Evolutionary conservation across 345 rosid species (phyloP).

Genomic region (Ceriops tagal): DNA sequence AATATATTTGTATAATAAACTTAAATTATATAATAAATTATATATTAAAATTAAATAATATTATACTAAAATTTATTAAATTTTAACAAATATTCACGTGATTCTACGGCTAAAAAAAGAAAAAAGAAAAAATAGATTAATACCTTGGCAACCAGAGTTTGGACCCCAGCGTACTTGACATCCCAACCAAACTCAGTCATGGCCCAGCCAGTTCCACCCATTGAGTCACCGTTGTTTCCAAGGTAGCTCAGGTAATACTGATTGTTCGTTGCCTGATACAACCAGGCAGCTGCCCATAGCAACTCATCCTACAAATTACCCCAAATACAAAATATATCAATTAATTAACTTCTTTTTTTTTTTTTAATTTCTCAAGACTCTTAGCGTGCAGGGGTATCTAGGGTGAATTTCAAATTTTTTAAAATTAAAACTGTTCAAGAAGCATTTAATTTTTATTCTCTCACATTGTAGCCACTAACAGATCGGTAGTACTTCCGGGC

Average conservation of each 20-base stretch:
- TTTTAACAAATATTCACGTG: no score
- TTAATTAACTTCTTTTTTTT: background rate
- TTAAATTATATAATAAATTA: no score
- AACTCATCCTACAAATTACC: slow-evolving; percentile 32
- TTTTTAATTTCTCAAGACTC: no score
- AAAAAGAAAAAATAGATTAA: background rate
- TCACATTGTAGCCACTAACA: slow-evolving; percentile 88
- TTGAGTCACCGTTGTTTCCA: background rate
- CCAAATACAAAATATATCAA: background rate
- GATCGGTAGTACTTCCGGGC: slow-evolving; percentile 84
- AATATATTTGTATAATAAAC: no score
- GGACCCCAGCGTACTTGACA: slow-evolving; percentile 37
- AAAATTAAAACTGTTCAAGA: no score
- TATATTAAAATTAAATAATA: no score
- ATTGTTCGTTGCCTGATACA: slow-evolving; percentile 32
- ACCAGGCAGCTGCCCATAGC: slow-evolving; percentile 52
- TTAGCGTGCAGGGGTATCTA: slow-evolving; percentile 31
- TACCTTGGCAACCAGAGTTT: slow-evolving; percentile 38
- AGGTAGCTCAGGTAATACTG: slow-evolving; percentile 26
- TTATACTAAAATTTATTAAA: no score
- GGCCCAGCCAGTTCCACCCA: slow-evolving; percentile 28
- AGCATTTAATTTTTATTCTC: background rate
- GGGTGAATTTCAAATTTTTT: background rate
- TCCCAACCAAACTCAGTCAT: slow-evolving; percentile 31
- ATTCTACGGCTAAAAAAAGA: no score